Evolutionary conservation across 345 rosid genomes (phyloP).

Genomic region (Dipteronia dyeriana): DNA sequence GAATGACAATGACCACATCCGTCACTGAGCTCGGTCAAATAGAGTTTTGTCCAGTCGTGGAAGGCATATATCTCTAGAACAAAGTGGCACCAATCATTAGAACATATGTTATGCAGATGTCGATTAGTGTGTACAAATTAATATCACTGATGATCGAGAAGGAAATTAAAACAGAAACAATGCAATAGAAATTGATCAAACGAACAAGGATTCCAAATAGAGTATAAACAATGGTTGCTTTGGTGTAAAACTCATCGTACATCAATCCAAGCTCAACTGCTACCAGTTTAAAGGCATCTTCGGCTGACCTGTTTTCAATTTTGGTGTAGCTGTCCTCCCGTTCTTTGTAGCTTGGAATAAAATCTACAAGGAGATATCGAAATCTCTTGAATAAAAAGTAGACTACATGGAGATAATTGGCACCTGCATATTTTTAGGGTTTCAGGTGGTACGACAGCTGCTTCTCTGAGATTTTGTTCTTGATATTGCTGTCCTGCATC

Average conservation of each 20-base stretch:
- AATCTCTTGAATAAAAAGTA: slow-evolving; percentile 30
- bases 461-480: no score
- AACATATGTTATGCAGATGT: slow-evolving; percentile 11
- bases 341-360: slow-evolving; percentile 25
- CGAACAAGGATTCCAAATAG: not conserved
- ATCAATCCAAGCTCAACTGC: slow-evolving; percentile 15
- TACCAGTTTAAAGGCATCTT: slow-evolving; percentile 20
- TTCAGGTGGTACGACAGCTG: no score
- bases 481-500: not conserved
- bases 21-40: no score
- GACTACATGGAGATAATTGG: slow-evolving; percentile 23
- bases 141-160: slow-evolving; percentile 10
- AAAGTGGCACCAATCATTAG: slow-evolving; percentile 20
- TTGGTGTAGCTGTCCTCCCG: slow-evolving; percentile 23
- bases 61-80: slow-evolving; percentile 14
- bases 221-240: slow-evolving; percentile 10
- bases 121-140: not conserved
- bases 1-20: not conserved
- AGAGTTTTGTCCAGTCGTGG: slow-evolving; percentile 13
- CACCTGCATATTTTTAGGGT: not conserved
- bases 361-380: slow-evolving; percentile 30
- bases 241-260: slow-evolving; percentile 24
- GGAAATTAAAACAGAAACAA: slow-evolving; percentile 11
- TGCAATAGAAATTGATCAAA: not conserved
- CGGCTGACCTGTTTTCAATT: not conserved